These are phyloP conservation scores for Pelargonium fulgidum DNA, from an alignment of 441 rosid genomes.

Conservation along the genomic window DNA sequence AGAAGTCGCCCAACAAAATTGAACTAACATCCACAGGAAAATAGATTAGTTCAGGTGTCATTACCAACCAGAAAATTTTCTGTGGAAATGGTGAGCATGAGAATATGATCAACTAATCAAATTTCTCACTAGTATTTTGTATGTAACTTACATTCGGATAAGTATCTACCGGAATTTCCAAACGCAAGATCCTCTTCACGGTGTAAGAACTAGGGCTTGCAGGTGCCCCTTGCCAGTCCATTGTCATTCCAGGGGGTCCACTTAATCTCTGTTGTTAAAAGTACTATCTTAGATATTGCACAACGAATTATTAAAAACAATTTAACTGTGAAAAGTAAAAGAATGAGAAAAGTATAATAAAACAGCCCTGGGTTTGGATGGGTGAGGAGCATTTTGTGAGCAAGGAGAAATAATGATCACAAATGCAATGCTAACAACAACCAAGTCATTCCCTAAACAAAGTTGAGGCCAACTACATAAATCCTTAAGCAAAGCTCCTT, in stretches of 20 bases:
- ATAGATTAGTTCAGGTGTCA: conserved; percentile 14
- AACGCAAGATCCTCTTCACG: conserved; percentile 85
- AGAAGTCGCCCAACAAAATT: conserved; percentile 89
- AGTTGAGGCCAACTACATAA: no score
- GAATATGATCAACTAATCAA: not conserved
- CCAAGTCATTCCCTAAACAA: not conserved
- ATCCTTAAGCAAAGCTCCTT: no score
- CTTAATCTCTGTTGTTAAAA: conserved; percentile 53
- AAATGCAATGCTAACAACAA: not conserved
- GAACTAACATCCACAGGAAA: conserved; percentile 46
- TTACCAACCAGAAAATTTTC: not conserved
- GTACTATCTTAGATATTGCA: not conserved
- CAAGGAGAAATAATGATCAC: not conserved
- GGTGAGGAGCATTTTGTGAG: not conserved
- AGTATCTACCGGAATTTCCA: conserved; percentile 96
- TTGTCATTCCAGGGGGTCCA: conserved; percentile 85
- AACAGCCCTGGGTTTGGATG: not conserved
- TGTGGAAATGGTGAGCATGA: not conserved
- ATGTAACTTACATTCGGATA: conserved; percentile 52
- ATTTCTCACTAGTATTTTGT: not conserved
- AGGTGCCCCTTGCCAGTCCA: conserved; percentile 97
- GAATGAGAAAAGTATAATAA: not conserved
- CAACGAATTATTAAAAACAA: not conserved
- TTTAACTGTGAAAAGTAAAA: not conserved
- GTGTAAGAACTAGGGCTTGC: conserved; percentile 86